These are phyloP conservation scores for Jatropha podagrica DNA, from an alignment of 441 rosid species.

Conservation along the genomic window DNA sequence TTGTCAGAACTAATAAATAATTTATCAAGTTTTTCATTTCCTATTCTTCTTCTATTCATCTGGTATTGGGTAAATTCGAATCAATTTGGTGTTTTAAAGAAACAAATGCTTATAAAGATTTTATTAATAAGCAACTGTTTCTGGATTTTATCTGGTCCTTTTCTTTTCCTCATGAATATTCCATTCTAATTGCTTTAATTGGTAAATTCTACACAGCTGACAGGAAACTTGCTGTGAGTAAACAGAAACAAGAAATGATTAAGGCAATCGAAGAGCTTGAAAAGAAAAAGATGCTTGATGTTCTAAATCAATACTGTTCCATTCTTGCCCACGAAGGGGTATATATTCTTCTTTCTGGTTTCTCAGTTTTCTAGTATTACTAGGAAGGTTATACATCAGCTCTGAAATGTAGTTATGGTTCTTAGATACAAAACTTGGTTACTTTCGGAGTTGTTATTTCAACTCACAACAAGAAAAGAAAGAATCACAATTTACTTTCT, in stretches of 20 bases:
- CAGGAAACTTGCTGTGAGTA: slow-evolving; percentile 31
- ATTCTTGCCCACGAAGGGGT: slow-evolving; percentile 70
- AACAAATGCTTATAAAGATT: neutral
- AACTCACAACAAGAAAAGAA: neutral
- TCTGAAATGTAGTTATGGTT: neutral
- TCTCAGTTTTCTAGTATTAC: neutral
- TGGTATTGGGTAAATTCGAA: neutral
- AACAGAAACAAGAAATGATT: slow-evolving; percentile 37
- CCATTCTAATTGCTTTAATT: neutral
- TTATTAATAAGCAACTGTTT: neutral
- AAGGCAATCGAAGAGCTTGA: slow-evolving; percentile 45
- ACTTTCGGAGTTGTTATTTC: neutral
- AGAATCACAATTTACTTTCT: neutral
- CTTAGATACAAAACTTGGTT: neutral
- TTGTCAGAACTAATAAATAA: slow-evolving; percentile 5
- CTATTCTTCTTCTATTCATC: slow-evolving; percentile 3
- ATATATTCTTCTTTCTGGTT: slow-evolving; percentile 17
- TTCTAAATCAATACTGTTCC: slow-evolving; percentile 50
- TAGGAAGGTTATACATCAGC: neutral
- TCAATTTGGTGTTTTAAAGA: neutral
- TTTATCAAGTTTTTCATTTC: neutral
- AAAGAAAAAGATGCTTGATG: slow-evolving; percentile 49
- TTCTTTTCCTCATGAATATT: neutral
- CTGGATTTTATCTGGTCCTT: neutral
- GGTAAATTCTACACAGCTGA: slow-evolving; percentile 42